Percentiles rank a stretch among this genome's conserved stretches.
phyloP scores from a whole-genome alignment of 192 early-diverging fungal species.

The Haplosporangium gracile region DNA sequence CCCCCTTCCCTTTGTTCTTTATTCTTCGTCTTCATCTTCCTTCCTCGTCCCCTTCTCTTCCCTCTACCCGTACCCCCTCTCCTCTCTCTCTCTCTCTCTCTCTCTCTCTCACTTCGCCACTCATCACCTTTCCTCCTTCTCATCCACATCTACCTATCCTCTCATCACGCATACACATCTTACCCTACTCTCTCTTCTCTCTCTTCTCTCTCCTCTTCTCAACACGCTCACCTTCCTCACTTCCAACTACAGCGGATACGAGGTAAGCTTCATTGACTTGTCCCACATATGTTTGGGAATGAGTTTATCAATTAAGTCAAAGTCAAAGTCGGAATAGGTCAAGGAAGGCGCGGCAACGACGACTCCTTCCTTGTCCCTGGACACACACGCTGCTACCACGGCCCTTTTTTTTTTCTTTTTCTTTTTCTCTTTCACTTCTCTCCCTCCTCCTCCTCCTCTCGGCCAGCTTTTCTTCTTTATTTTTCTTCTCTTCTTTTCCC shows the following conservation, averaged over 20 bases:
- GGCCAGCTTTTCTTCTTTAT: not conserved
- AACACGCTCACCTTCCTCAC: not conserved
- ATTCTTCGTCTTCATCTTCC: not conserved
- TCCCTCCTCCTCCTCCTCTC: not conserved
- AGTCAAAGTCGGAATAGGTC: not conserved
- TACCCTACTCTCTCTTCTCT: not conserved
- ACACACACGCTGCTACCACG: not conserved
- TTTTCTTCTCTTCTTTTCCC: not conserved
- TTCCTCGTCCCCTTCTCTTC: not conserved
- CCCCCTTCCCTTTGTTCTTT: not conserved
- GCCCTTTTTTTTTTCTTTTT: not conserved
- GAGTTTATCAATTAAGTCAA: not conserved
- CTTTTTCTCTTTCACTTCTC: not conserved
- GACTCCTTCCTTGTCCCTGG: not conserved
- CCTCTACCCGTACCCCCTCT: not conserved
- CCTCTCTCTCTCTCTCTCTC: not conserved
- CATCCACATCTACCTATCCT: not conserved
- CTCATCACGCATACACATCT: not conserved
- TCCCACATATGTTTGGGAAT: not conserved
- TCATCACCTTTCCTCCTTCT: not conserved
- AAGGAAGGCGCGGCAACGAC: not conserved
- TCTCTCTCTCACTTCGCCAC: constrained; percentile 5
- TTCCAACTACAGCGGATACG: not conserved
- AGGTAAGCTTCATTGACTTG: not conserved
- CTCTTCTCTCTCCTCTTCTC: constrained; percentile 10